Conservation (phyloP, 2,329 filamentous ascomycete genomes). For the Aciculosporium take region DNA sequence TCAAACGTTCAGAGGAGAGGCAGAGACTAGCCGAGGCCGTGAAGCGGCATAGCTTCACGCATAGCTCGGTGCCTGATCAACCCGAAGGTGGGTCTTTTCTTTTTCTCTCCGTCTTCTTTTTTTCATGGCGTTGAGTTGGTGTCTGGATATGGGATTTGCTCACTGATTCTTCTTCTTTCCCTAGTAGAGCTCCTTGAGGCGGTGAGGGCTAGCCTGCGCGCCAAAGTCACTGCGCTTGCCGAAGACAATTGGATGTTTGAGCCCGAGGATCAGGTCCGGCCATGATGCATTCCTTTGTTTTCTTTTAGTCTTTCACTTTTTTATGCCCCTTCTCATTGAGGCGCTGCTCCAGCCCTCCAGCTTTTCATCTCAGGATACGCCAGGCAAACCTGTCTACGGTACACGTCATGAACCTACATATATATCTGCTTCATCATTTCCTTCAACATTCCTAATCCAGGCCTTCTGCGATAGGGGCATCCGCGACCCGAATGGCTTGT, state of each 20-base stretch:
- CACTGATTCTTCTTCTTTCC: background rate
- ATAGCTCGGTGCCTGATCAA: constrained; percentile 42
- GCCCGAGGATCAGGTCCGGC: constrained; percentile 40
- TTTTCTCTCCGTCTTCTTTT: background rate
- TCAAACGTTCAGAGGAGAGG: constrained; percentile 33
- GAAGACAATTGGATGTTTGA: constrained; percentile 92
- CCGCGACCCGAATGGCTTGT: constrained; percentile 29
- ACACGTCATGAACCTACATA: constrained; percentile 1
- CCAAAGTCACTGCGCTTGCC: constrained; percentile 57
- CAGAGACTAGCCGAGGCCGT: constrained; percentile 47
- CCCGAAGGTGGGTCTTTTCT: constrained; percentile 39
- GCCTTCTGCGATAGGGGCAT: constrained; percentile 42
- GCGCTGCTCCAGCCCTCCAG: background rate
- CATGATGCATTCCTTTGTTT: constrained; percentile 11
- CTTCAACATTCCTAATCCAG: constrained; percentile 32
- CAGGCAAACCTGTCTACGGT: background rate
- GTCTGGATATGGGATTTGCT: background rate
- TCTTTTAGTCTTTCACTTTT: constrained; percentile 12
- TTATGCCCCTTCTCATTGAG: background rate
- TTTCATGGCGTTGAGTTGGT: too few species aligned
- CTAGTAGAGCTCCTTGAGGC: constrained; percentile 53
- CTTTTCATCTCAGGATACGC: background rate
- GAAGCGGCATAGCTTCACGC: constrained; percentile 43
- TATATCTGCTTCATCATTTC: background rate
- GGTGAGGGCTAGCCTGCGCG: constrained; percentile 53